Conservation (phyloP, 768 basidiomycete species). For the Chiua virens region DNA sequence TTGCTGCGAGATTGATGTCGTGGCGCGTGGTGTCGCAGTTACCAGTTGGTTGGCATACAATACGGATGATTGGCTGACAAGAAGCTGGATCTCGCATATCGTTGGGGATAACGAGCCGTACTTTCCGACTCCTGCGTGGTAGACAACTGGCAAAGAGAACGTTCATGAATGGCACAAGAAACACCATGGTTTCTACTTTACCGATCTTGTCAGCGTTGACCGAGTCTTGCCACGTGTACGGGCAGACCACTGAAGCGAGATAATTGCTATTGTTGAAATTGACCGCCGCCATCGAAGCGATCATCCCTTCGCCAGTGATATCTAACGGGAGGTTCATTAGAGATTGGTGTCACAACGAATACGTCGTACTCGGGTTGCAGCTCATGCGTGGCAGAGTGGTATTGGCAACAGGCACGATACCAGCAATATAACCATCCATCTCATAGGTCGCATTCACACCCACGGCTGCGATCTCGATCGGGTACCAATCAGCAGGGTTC, state of each 20-base stretch:
- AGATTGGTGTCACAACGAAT: background rate
- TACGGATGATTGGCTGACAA: slow-evolving; percentile 1
- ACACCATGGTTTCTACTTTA: background rate
- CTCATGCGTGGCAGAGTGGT: background rate
- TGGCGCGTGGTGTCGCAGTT: background rate
- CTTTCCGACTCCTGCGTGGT: slow-evolving; percentile 1
- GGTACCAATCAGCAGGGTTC: no score
- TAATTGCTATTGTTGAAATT: slow-evolving; percentile 1
- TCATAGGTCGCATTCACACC: no score
- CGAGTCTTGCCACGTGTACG: background rate
- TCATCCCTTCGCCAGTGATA: background rate
- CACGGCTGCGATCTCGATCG: no score
- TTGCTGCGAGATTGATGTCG: background rate
- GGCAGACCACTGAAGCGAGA: slow-evolving; percentile 1
- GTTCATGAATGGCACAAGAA: background rate
- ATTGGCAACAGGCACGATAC: background rate
- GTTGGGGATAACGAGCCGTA: slow-evolving; percentile 1
- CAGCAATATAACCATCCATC: no score
- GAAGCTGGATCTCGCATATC: slow-evolving; percentile 3
- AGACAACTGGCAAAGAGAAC: background rate
- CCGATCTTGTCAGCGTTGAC: background rate
- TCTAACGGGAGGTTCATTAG: background rate
- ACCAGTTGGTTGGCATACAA: background rate
- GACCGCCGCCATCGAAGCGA: background rate
- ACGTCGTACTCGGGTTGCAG: background rate